Conservation (phyloP, 2,329 filamentous ascomycete genomes). For the Aspergillus ibericus region DNA sequence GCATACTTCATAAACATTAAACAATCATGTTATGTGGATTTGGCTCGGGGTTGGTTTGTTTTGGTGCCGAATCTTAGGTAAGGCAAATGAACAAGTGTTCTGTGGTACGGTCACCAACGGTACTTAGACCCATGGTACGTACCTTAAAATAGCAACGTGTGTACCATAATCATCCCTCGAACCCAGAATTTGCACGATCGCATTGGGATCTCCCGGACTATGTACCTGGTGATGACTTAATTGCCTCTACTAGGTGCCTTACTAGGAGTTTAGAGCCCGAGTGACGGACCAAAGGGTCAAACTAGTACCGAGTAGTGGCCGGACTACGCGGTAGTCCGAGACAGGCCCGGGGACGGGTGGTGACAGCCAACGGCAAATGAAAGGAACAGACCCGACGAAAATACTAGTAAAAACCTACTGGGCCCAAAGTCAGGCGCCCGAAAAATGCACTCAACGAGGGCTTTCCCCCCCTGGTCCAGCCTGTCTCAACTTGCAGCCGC, state of each 20-base stretch:
- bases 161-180: background rate
- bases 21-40: background rate
- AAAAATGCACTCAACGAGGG: conserved; percentile 4
- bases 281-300: background rate
- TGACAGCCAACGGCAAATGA: background rate
- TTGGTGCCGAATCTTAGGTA: conserved; percentile 2
- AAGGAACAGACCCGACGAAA: background rate
- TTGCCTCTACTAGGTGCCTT: background rate
- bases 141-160: conserved; percentile 12
- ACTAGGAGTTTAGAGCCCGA: background rate
- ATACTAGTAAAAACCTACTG: background rate
- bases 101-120: conserved; percentile 5
- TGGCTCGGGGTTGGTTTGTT: background rate
- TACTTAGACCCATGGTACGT: conserved; percentile 5
- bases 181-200: background rate
- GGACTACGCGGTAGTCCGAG: background rate
- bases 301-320: too few species aligned
- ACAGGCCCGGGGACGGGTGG: background rate
- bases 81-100: background rate
- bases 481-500: conserved; percentile 15
- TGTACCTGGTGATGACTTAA: background rate
- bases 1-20: background rate
- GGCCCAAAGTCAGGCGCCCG: conserved; percentile 10
- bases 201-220: conserved; percentile 2
- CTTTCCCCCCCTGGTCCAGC: conserved; percentile 6